A percentile compares a stretch with the other conserved stretches of the same genome.
Evolutionary conservation across 306 rosid genomes (phyloP).

Genomic region (Pterocarpus macrocarpus): DNA sequence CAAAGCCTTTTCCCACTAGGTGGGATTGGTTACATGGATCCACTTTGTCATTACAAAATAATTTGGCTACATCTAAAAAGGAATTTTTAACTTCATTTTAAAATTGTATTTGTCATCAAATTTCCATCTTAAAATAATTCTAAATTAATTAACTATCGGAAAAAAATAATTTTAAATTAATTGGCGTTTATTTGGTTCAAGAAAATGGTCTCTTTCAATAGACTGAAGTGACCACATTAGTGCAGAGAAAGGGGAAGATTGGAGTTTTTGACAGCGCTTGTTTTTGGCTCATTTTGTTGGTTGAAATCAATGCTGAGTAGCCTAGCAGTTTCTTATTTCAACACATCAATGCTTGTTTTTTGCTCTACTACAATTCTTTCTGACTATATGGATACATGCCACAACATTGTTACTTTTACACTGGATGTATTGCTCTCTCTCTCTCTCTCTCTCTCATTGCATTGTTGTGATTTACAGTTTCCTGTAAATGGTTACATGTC

Average conservation of each 20-base stretch:
- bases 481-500: neutral
- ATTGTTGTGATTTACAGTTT: constrained; percentile 17
- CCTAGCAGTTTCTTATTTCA: neutral
- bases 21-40: too few relatives aligned
- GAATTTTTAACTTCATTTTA: neutral
- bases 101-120: neutral
- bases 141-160: too few relatives aligned
- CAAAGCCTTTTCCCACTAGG: too few relatives aligned
- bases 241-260: neutral
- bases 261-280: neutral
- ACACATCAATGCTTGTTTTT: neutral
- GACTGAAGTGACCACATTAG: constrained; percentile 1
- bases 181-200: constrained; percentile 7
- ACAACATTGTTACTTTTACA: too few relatives aligned
- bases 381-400: too few relatives aligned
- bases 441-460: neutral
- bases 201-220: neutral
- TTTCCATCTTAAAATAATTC: neutral
- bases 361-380: constrained; percentile 1
- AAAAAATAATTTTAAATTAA: neutral
- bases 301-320: neutral
- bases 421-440: too few relatives aligned
- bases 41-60: neutral
- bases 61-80: neutral
- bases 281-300: constrained; percentile 16